phyloP scores from a whole-genome alignment of 768 basidiomycete genomes.

The Kwoniella shandongensis region DNA sequence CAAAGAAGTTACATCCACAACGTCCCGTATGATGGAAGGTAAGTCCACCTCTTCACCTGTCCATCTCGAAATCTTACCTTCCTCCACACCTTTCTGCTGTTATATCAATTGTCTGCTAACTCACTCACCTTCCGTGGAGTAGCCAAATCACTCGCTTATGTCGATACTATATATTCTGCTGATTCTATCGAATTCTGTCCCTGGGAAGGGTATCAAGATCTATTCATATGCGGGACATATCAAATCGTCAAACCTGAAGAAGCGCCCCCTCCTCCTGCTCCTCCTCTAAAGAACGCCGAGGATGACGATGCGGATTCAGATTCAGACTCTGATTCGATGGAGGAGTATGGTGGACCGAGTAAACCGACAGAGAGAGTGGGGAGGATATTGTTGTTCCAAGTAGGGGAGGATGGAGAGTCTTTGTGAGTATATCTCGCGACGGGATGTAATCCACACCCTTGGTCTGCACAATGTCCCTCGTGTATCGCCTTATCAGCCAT shows the following conservation, averaged over 20 bases:
- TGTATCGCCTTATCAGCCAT: too few species aligned
- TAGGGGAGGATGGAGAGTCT: slow-evolving; percentile 51
- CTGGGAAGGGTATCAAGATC: slow-evolving; percentile 59
- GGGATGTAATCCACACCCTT: too few species aligned
- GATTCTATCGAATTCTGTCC: slow-evolving; percentile 93
- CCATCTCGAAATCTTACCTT: too few species aligned
- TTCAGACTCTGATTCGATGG: slow-evolving; percentile 26
- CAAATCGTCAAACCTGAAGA: slow-evolving; percentile 58
- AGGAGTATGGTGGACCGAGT: slow-evolving; percentile 9
- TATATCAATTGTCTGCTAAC: too few species aligned
- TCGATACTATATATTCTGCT: slow-evolving; percentile 78
- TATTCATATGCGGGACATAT: slow-evolving; percentile 91
- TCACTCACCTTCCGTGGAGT: too few species aligned
- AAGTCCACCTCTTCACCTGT: too few species aligned
- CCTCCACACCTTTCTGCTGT: too few species aligned
- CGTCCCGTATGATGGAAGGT: too few species aligned
- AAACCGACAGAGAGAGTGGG: slow-evolving; percentile 58
- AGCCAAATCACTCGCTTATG: slow-evolving; percentile 25
- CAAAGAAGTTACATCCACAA: too few species aligned
- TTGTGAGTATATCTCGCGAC: slow-evolving; percentile 26
- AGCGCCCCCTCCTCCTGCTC: background rate
- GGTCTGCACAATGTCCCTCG: too few species aligned
- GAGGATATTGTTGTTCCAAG: slow-evolving; percentile 69
- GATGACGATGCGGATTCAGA: slow-evolving; percentile 30
- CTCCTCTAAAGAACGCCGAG: slow-evolving; percentile 13